Evolutionary conservation across 2,329 filamentous ascomycete species (phyloP).

Genomic region (Madurella mycetomatis): DNA sequence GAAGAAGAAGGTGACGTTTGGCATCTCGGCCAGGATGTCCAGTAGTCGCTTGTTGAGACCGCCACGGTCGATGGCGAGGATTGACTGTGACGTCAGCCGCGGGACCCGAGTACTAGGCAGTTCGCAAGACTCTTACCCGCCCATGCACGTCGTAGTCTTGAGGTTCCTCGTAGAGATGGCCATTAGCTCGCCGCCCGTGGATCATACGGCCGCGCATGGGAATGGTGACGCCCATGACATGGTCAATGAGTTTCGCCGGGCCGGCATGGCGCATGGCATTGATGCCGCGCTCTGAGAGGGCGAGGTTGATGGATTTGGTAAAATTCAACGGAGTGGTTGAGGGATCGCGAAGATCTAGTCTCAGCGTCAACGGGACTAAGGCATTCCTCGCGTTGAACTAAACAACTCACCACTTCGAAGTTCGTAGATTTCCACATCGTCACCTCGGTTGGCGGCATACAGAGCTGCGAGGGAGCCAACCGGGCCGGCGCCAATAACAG

Average conservation of each 20-base stretch:
- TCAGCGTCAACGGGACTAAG: too few species aligned
- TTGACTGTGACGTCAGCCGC: constrained; percentile 50
- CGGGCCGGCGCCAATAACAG: constrained; percentile 87
- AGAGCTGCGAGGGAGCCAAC: constrained; percentile 88
- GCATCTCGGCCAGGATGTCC: constrained; percentile 74
- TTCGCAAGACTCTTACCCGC: constrained; percentile 51
- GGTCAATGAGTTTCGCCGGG: constrained; percentile 62
- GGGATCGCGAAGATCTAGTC: constrained; percentile 76
- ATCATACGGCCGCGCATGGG: constrained; percentile 98
- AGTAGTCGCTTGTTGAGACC: constrained; percentile 79
- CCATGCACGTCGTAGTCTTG: constrained; percentile 90
- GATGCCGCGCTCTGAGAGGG: constrained; percentile 88
- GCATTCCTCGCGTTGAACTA: not conserved
- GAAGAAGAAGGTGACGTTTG: constrained; percentile 90
- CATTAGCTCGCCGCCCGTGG: constrained; percentile 63
- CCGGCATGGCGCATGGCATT: constrained; percentile 74
- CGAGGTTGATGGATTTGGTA: constrained; percentile 97
- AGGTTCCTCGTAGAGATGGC: constrained; percentile 67
- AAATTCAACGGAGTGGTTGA: constrained; percentile 85
- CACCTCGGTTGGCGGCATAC: constrained; percentile 83
- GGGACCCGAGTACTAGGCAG: not conserved
- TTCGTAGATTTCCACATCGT: constrained; percentile 92
- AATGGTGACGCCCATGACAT: constrained; percentile 72
- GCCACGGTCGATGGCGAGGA: constrained; percentile 80
- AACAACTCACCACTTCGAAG: constrained; percentile 69